Base-by-base conservation (phyloP, 2,329 filamentous ascomycete species). In the Aspergillus sp. region DNA sequence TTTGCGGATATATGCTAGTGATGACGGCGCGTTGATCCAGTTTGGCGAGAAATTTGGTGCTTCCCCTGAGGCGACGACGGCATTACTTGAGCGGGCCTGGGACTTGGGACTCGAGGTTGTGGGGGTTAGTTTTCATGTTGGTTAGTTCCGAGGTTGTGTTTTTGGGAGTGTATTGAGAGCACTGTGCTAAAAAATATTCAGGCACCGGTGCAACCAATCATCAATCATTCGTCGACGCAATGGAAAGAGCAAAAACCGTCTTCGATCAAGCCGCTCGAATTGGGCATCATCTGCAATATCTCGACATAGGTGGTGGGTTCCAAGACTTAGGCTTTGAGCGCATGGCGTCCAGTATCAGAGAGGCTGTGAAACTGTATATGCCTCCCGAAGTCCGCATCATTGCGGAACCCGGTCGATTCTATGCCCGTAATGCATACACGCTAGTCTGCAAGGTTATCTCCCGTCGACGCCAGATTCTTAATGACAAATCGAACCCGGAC, bases 101-200 rank as follows among this genome's bases (percentile, higher is more conserved):
- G 51, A 59, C 10, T 46, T 63, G 6, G 51, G 44, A 6, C 37
- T 64, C 30, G 47, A 56, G 17, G 46, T 65, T 5, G 46, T 56
- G 7, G 62, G 61, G 0, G 53, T 65, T n/a, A 60, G 59, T 27
- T 65, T 65, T 20, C 61, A 64, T 48, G 54, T 65, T 25, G 62
- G 61, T 57, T 48, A 19, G 43, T 41, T 17, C 7, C 9, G n/a
- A 35, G 13, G 12, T 3, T 35, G 33, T 12, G 10, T 30, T 12
- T 10, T 4, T 35, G n/a, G 9, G 33, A 17, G 3, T 5, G 2
- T 13, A 17, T 5, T 35, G 13, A 17, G 5, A 35, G 5, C n/a
- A 17, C n/a, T 2, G n/a, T 27, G 10, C 25, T 30, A 30, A 30
- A 35, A 6, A 15, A 35, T 35, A 5, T 6, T n/a, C n/a, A 55